Conservation (phyloP, 768 basidiomycete genomes). For the Boletus rufocinnamomeus region DNA sequence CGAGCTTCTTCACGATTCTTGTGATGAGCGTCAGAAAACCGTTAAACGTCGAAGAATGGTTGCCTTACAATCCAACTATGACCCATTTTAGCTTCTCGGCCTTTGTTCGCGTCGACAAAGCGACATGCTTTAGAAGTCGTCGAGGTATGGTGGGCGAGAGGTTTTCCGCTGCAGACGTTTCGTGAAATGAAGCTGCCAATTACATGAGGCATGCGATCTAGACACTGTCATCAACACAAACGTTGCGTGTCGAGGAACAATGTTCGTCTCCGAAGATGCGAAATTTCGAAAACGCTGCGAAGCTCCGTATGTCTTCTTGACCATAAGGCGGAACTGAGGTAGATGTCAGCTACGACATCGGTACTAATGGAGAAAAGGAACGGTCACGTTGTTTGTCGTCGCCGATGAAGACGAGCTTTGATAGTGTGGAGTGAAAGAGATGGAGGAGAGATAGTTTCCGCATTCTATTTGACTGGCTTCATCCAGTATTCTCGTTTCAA, state of each 20-base stretch:
- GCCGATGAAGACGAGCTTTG: conserved; percentile 42
- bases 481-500: conserved; percentile 44
- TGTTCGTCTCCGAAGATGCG: conserved; percentile 51
- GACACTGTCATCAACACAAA: conserved; percentile 1
- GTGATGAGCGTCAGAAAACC: conserved; percentile 8
- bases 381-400: conserved; percentile 40
- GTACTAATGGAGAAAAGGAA: not conserved
- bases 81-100: conserved; percentile 30
- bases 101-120: conserved; percentile 42
- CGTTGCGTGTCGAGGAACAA: conserved; percentile 65
- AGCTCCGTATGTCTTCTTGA: conserved; percentile 65
- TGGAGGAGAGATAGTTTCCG: conserved; percentile 40
- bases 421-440: conserved; percentile 28
- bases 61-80: conserved; percentile 39
- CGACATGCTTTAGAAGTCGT: conserved; percentile 35
- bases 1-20: conserved; percentile 64
- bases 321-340: conserved; percentile 74
- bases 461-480: conserved; percentile 51
- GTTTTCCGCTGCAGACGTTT: conserved; percentile 58
- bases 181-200: conserved; percentile 72
- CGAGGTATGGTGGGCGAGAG: conserved; percentile 56
- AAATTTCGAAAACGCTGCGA: conserved; percentile 73
- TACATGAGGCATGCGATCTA: conserved; percentile 82
- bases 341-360: not conserved
- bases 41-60: not conserved